A percentile compares a stretch with the other conserved stretches of the same genome.
Conservation (phyloP, 768 basidiomycete species). For the Obba rivulosa region DNA sequence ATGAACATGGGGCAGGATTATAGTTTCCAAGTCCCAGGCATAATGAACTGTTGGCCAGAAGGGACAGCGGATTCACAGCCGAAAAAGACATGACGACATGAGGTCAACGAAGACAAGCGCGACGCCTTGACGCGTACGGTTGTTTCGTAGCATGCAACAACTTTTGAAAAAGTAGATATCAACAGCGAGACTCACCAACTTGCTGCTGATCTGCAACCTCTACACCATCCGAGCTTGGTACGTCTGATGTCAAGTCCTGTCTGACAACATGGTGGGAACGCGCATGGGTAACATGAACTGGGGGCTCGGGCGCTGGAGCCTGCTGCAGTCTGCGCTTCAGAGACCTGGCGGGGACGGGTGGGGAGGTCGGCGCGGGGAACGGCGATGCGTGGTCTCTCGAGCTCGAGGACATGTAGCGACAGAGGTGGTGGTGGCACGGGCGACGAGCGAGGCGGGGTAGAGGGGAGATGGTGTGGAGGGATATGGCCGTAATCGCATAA, state of each 20-base stretch:
- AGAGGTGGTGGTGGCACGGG: conserved; percentile 17
- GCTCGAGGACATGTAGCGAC: conserved; percentile 14
- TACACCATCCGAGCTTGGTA: no score
- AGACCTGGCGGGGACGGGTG: neutral
- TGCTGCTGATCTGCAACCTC: no score
- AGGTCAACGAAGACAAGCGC: neutral
- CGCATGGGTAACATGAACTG: no score
- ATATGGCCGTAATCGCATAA: conserved; percentile 25
- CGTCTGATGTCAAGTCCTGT: neutral
- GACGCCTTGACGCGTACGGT: no score
- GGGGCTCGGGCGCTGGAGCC: conserved; percentile 14
- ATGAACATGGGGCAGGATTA: no score
- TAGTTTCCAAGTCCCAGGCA: no score
- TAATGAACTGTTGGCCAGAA: no score
- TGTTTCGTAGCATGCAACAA: no score
- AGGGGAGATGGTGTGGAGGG: conserved; percentile 9
- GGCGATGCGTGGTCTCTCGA: conserved; percentile 5
- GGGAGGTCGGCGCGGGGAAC: conserved; percentile 8
- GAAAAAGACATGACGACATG: conserved; percentile 30
- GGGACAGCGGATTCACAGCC: no score
- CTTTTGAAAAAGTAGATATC: no score
- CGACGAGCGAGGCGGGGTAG: conserved; percentile 17
- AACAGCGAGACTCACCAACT: no score
- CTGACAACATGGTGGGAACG: no score
- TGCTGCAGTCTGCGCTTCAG: conserved; percentile 10